Evolutionary conservation across 768 basidiomycete species (phyloP).

Genomic region (Leccinum imitatum): DNA sequence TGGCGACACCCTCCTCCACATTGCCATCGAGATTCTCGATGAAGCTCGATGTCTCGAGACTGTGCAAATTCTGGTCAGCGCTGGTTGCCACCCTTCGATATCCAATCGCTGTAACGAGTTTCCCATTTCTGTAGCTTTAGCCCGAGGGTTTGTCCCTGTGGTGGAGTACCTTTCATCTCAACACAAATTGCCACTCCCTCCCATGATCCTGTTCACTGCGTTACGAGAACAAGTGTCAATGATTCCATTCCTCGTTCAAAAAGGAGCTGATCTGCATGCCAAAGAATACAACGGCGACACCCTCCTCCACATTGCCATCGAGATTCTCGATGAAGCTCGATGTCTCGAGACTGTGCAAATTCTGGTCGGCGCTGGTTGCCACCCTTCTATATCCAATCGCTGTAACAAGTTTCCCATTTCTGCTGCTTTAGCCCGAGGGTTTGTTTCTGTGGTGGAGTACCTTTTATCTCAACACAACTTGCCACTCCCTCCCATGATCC

Average conservation of each 20-base stretch:
- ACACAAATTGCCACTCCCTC: neutral
- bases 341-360: neutral
- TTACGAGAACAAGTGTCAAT: no score
- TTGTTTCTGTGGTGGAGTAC: neutral
- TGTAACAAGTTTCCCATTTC: neutral
- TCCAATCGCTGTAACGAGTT: neutral
- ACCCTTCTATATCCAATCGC: neutral
- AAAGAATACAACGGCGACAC: accelerated
- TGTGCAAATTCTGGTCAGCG: neutral
- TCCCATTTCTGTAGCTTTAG: neutral
- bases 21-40: neutral
- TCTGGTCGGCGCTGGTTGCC: neutral
- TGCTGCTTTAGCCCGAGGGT: neutral
- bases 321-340: neutral
- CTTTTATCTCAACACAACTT: neutral
- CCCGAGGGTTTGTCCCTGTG: neutral
- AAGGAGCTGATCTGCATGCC: neutral
- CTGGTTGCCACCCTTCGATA: neutral
- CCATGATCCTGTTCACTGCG: neutral
- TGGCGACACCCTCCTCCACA: neutral
- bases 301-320: neutral
- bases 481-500: neutral
- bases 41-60: neutral
- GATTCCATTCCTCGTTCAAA: neutral
- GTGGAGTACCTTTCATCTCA: neutral